Conservation (phyloP, 2,329 filamentous ascomycete species). For the Trichoderma afroharzianum region DNA sequence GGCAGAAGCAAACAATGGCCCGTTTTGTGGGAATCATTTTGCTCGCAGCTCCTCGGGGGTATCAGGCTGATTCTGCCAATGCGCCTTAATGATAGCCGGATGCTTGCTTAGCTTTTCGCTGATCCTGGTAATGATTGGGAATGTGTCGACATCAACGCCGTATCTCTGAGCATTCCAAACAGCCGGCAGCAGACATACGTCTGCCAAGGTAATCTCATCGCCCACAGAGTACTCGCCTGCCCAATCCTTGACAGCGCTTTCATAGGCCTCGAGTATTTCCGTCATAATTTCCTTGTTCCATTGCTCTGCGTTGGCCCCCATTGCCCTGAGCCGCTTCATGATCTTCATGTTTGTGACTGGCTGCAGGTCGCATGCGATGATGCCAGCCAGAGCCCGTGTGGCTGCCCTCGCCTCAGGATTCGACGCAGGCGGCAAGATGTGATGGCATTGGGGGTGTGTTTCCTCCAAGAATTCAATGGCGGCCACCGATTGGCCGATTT, state of each 20-base stretch:
- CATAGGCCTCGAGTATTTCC: slow-evolving; percentile 55
- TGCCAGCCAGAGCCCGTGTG: slow-evolving; percentile 50
- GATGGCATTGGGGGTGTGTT: slow-evolving; percentile 35
- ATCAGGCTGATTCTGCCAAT: slow-evolving; percentile 54
- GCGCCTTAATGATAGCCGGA: slow-evolving; percentile 49
- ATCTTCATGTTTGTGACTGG: slow-evolving; percentile 57
- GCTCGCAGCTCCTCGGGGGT: slow-evolving; percentile 33
- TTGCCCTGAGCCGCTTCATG: slow-evolving; percentile 43
- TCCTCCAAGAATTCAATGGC: slow-evolving; percentile 63
- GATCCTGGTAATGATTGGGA: slow-evolving; percentile 45
- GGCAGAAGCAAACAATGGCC: background rate
- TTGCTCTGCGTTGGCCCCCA: slow-evolving; percentile 41
- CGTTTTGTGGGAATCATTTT: background rate
- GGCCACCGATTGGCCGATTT: slow-evolving; percentile 55
- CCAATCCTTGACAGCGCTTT: slow-evolving; percentile 37
- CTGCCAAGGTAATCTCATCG: slow-evolving; percentile 53
- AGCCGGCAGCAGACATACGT: slow-evolving; percentile 55
- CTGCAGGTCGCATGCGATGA: slow-evolving; percentile 57
- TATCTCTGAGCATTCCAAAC: slow-evolving; percentile 55
- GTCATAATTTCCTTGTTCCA: slow-evolving; percentile 52
- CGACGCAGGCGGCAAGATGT: slow-evolving; percentile 48
- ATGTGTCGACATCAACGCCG: slow-evolving; percentile 49
- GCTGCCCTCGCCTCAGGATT: slow-evolving; percentile 43
- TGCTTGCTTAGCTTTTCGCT: slow-evolving; percentile 44
- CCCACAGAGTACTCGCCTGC: slow-evolving; percentile 54